Base-by-base conservation (phyloP, 345 rosid species). In the Salix suchowensis region DNA sequence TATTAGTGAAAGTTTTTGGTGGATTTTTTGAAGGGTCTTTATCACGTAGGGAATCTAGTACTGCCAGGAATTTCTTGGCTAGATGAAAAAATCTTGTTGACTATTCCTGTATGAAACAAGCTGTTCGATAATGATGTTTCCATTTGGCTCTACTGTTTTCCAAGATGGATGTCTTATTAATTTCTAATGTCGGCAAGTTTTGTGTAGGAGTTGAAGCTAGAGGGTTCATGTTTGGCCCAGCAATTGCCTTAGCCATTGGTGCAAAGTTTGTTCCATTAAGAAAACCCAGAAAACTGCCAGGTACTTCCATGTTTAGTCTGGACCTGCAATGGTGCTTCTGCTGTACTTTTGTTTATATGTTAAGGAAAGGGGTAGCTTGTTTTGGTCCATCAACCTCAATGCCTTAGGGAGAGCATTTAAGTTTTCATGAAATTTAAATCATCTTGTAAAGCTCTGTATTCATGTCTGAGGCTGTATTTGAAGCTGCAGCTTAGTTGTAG, bases 211-310 rank as follows among this genome's bases (percentile, higher is more conserved):
- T 90, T 62, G 97, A 93, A 86, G 97, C 98, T 14, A 89, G 97
- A 81, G 97, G 97, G 16, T 95, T 95, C 89, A 88, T 95, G 87
- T 95, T 95, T 80, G 98, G 97, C 37, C 89, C 97, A 46, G 66
- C 98, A 16, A 85, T 95, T 66, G 98, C 98, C 73, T 82, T 95
- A 60, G 98, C 97, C 44, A 90, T 95, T 67, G 97, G 96, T 61
- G 98, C 98, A 28, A 95, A 92, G 88, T 95, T 95, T 79, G 85
- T 93, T 46, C 97, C 97, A 61, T 72, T 95, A 64, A 82, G 98
- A 65, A 95, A 95, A 85, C 97, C 97, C 37, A 84, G 85, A 68
- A 92, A 92, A 77, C 79, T 95, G 67, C 97, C 97, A 48, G 97
- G 98, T 94, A 77, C 16, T 10, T 8, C 18, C 2, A 28, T 7